Evolutionary conservation across 164 flowering plant species (phyloP).

Genomic region (Platanus orientalis): DNA sequence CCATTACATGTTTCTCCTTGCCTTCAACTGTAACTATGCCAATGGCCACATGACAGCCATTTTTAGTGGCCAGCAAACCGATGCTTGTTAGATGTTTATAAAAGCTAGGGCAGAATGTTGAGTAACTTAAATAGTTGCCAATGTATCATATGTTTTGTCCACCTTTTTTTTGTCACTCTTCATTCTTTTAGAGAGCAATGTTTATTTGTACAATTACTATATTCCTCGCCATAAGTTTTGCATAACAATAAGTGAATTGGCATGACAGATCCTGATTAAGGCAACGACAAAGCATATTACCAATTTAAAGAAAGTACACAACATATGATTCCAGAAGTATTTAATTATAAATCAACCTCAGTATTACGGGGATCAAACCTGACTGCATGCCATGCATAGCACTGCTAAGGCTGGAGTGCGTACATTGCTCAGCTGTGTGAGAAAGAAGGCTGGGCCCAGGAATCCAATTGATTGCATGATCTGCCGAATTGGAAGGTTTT

Average conservation of each 20-base stretch:
- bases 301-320: not conserved
- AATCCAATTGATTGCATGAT: slow-evolving; percentile 98
- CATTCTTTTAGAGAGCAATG: too few relatives aligned
- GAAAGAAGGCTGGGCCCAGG: slow-evolving; percentile 94
- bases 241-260: not conserved
- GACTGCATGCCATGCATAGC: slow-evolving; percentile 99
- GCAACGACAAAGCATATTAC: not conserved
- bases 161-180: not conserved
- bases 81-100: too few relatives aligned
- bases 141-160: too few relatives aligned
- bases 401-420: slow-evolving; percentile 89
- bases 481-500: slow-evolving; percentile 39
- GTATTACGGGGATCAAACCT: slow-evolving; percentile 41
- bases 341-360: slow-evolving; percentile 3
- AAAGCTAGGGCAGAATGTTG: too few relatives aligned
- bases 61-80: too few relatives aligned
- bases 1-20: too few relatives aligned
- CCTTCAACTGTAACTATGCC: too few relatives aligned
- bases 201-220: not conserved
- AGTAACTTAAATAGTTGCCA: too few relatives aligned
- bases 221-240: too few relatives aligned
- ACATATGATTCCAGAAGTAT: not conserved
- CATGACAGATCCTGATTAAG: not conserved
- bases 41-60: too few relatives aligned
- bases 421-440: slow-evolving; percentile 77